Percentiles rank a stretch among this genome's conserved stretches.
phyloP scores from a whole-genome alignment of 2,329 filamentous ascomycete species.

The Paradendryphiella salina region DNA sequence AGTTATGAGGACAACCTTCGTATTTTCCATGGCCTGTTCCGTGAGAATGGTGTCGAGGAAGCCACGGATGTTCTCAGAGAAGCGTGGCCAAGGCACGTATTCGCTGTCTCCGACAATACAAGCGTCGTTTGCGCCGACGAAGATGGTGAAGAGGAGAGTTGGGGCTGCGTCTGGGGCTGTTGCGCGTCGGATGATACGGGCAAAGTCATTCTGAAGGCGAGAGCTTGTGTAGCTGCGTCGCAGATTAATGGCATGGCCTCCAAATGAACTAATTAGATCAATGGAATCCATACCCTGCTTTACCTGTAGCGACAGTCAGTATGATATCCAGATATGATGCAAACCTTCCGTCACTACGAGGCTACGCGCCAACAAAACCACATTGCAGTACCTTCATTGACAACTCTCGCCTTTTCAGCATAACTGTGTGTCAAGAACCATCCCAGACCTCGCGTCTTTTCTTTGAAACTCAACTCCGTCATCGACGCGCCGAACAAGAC shows the following conservation, averaged over 20 bases:
- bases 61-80: conserved; percentile 42
- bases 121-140: conserved; percentile 49
- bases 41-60: conserved; percentile 44
- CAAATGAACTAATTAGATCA: not conserved
- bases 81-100: conserved; percentile 41
- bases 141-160: conserved; percentile 48
- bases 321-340: not conserved
- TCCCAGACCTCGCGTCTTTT: conserved; percentile 27
- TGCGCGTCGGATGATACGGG: conserved; percentile 26
- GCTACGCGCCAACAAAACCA: not conserved
- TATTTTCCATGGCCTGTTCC: conserved; percentile 33
- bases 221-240: conserved; percentile 35
- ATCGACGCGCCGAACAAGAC: conserved; percentile 34
- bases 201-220: conserved; percentile 29
- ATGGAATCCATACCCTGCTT: conserved; percentile 25
- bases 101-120: conserved; percentile 31
- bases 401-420: conserved; percentile 20
- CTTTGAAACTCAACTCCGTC: conserved; percentile 29
- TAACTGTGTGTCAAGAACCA: conserved; percentile 24
- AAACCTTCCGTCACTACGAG: not conserved
- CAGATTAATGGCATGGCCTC: not conserved
- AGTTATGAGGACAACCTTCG: conserved; percentile 46
- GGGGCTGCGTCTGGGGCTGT: conserved; percentile 22
- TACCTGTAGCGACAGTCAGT: conserved; percentile 16
- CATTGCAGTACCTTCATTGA: conserved; percentile 28